phyloP scores from a whole-genome alignment of 1,284 basidiomycete genomes.

The Cerioporus squamosus region DNA sequence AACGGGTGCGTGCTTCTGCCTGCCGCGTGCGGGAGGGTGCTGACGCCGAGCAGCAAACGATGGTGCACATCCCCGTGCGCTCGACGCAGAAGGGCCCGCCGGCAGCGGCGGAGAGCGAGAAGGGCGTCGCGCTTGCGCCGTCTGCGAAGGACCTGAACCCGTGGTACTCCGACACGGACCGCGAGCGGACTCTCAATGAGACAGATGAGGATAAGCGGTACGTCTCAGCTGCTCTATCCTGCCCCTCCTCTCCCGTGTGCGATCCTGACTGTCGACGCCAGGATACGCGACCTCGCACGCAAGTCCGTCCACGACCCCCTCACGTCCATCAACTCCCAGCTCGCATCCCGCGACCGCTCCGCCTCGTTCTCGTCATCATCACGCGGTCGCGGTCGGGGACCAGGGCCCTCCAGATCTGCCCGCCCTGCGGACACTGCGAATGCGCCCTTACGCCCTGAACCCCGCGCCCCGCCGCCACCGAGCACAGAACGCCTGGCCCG shows the following conservation, averaged over 20 bases:
- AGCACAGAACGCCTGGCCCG: conserved; percentile 60
- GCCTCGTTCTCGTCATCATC: conserved; percentile 29
- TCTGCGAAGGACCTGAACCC: conserved; percentile 75
- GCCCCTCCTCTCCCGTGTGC: neutral
- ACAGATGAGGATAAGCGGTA: conserved; percentile 37
- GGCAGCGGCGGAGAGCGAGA: conserved; percentile 55
- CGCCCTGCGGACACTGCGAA: too few species aligned
- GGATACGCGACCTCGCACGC: conserved; percentile 62
- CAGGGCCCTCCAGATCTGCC: neutral
- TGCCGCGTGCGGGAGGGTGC: neutral
- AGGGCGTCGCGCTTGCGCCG: conserved; percentile 73
- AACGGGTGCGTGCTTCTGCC: conserved; percentile 49
- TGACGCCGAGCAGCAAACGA: conserved; percentile 35
- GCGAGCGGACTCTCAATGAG: conserved; percentile 27
- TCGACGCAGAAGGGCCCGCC: conserved; percentile 46
- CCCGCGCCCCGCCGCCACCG: too few species aligned
- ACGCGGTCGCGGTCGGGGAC: neutral
- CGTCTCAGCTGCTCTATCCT: neutral
- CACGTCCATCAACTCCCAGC: conserved; percentile 70
- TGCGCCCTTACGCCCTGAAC: too few species aligned
- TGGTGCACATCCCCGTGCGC: conserved; percentile 48
- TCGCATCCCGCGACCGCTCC: conserved; percentile 45
- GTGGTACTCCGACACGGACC: conserved; percentile 65
- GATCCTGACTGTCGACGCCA: neutral
- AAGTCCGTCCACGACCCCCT: conserved; percentile 74